phyloP scores from a whole-genome alignment of 208 protist species.

The Leptomonas pyrrhocoris region DNA sequence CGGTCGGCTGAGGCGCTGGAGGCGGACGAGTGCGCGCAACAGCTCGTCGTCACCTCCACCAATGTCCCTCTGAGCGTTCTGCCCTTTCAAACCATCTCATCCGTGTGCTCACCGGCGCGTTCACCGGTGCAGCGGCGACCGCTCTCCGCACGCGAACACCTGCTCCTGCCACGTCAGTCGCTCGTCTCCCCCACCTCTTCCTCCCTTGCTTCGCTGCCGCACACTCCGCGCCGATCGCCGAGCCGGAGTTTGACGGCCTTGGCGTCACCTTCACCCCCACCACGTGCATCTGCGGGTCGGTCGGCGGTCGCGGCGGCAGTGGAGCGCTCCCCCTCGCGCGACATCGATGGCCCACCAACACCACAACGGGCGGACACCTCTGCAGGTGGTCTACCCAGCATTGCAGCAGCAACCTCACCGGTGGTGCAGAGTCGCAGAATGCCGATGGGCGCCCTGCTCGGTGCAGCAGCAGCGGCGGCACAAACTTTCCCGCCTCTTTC shows the following conservation, averaged over 20 bases:
- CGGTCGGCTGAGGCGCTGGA: too few relatives aligned
- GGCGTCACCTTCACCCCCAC: too few relatives aligned
- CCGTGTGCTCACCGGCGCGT: not conserved
- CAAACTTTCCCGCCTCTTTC: too few relatives aligned
- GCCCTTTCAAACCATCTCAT: not conserved
- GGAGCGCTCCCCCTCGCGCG: too few relatives aligned
- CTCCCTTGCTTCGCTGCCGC: not conserved
- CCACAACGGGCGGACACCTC: too few relatives aligned
- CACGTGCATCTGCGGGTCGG: too few relatives aligned
- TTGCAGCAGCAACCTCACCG: too few relatives aligned
- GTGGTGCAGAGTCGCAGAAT: slow-evolving; percentile 14
- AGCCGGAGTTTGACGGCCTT: not conserved
- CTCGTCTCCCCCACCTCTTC: not conserved
- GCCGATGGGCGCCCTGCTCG: slow-evolving; percentile 1
- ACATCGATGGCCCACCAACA: too few relatives aligned
- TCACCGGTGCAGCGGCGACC: slow-evolving; percentile 14
- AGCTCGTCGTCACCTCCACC: slow-evolving; percentile 20
- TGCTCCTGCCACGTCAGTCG: not conserved
- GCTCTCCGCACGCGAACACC: not conserved
- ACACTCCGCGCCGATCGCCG: not conserved
- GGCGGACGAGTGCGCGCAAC: not conserved
- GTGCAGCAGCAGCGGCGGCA: not conserved
- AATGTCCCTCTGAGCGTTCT: not conserved
- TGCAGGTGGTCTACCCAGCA: too few relatives aligned
- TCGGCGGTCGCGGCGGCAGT: too few relatives aligned